Evolutionary conservation across 2,329 filamentous ascomycete species (phyloP).

Genomic region (Thermomyces lanuginosus): DNA sequence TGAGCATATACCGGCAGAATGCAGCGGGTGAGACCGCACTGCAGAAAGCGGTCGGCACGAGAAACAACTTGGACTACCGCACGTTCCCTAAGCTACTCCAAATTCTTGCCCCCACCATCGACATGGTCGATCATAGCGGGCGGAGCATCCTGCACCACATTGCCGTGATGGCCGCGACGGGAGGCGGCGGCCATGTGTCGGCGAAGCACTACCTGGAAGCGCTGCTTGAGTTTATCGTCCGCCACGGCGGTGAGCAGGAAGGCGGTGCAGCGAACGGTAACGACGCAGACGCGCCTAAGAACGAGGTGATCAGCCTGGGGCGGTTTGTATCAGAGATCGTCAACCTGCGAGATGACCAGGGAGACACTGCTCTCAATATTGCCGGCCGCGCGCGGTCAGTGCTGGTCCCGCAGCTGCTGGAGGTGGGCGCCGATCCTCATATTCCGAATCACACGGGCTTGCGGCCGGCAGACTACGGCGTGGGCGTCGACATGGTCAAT

Average conservation of each 20-base stretch:
- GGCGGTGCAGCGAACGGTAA: slow-evolving; percentile 34
- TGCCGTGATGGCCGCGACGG: slow-evolving; percentile 86
- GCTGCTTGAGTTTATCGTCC: slow-evolving; percentile 82
- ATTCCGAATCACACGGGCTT: slow-evolving; percentile 83
- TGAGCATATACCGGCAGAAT: slow-evolving; percentile 77
- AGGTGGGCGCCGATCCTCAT: slow-evolving; percentile 85
- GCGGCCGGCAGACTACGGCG: slow-evolving; percentile 83
- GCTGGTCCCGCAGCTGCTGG: slow-evolving; percentile 90
- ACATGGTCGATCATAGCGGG: slow-evolving; percentile 75
- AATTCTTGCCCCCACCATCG: slow-evolving; percentile 74
- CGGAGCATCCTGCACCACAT: slow-evolving; percentile 93
- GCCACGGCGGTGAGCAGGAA: slow-evolving; percentile 56
- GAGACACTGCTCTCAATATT: slow-evolving; percentile 88
- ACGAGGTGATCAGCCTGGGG: slow-evolving; percentile 65
- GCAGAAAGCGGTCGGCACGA: slow-evolving; percentile 82
- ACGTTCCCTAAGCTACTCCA: slow-evolving; percentile 86
- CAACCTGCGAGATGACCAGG: slow-evolving; percentile 82
- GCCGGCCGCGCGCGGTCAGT: slow-evolving; percentile 88
- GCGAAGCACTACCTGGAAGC: slow-evolving; percentile 94
- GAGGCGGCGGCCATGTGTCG: slow-evolving; percentile 66
- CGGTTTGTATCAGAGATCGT: slow-evolving; percentile 96
- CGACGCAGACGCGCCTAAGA: slow-evolving; percentile 12
- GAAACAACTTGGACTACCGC: slow-evolving; percentile 81
- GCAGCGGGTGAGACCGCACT: slow-evolving; percentile 78
- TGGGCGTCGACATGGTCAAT: slow-evolving; percentile 50